Percentiles rank a stretch among this genome's conserved stretches.
Conservation (phyloP, 2,329 filamentous ascomycete species). For the Colletotrichum sublineola region DNA sequence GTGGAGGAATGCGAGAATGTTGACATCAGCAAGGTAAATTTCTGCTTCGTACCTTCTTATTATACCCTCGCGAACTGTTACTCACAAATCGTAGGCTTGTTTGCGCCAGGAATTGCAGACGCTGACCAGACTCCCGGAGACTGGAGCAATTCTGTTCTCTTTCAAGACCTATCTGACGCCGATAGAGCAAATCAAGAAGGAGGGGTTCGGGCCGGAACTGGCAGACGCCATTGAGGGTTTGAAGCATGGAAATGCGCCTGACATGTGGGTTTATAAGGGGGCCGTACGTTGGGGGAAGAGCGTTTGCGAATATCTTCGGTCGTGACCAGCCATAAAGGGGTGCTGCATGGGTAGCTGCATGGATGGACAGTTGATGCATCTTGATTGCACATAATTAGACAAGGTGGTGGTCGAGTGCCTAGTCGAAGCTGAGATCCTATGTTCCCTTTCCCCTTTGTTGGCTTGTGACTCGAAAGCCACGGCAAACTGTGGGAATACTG, state of each 20-base stretch:
- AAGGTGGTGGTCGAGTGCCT: neutral
- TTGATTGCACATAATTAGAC: neutral
- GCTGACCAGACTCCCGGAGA: constrained; percentile 62
- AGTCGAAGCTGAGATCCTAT: neutral
- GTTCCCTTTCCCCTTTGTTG: neutral
- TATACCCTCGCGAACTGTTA: neutral
- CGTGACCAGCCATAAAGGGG: constrained; percentile 7
- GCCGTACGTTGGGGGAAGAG: constrained; percentile 61
- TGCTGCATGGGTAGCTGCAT: neutral
- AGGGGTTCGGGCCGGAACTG: constrained; percentile 61
- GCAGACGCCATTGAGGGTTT: constrained; percentile 68
- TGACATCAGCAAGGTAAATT: constrained; percentile 53
- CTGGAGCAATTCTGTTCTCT: constrained; percentile 63
- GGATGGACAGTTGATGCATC: too few relatives aligned
- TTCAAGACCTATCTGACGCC: constrained; percentile 70
- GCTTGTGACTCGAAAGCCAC: neutral
- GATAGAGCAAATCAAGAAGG: constrained; percentile 61
- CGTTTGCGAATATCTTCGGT: constrained; percentile 61
- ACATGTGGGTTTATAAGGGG: constrained; percentile 68
- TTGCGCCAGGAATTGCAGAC: constrained; percentile 65
- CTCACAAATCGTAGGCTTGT: constrained; percentile 48
- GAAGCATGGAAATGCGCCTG: constrained; percentile 63
- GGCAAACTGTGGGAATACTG: constrained; percentile 1
- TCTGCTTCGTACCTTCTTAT: neutral
- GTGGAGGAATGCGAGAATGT: constrained; percentile 53